These are phyloP conservation scores for Talinum fruticosum DNA, from an alignment of 148 eudicot species.

Conservation along the genomic window DNA sequence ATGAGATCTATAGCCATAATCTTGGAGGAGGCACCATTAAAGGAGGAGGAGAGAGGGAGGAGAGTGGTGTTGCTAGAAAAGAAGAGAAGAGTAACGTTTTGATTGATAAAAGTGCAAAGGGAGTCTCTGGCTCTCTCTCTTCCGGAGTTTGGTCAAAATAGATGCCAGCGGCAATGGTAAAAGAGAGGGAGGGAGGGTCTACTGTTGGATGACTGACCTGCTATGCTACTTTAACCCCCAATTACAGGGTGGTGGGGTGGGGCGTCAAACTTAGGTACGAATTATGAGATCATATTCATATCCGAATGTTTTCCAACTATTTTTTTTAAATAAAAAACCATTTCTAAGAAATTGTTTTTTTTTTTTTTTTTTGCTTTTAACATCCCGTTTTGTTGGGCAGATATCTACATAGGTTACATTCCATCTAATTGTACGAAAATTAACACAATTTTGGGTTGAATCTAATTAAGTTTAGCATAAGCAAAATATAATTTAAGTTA, in stretches of 20 bases:
- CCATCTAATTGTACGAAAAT: too few species aligned
- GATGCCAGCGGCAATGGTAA: conserved; percentile 24
- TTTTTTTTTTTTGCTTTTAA: too few species aligned
- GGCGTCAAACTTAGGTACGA: conserved; percentile 67
- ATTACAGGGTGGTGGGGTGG: background rate
- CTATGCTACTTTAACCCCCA: conserved; percentile 21
- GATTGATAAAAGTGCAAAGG: conserved; percentile 6
- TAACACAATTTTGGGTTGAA: too few species aligned
- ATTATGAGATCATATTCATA: background rate
- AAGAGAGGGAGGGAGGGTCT: background rate
- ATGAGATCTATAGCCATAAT: conserved; percentile 72
- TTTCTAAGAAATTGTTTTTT: too few species aligned
- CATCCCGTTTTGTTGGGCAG: too few species aligned
- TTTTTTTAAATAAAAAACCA: too few species aligned
- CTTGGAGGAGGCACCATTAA: background rate
- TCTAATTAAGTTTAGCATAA: too few species aligned
- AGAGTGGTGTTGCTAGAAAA: background rate
- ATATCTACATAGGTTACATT: too few species aligned
- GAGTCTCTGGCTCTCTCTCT: background rate
- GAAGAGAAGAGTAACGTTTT: conserved; percentile 18
- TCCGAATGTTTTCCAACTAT: background rate
- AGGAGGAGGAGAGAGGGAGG: background rate
- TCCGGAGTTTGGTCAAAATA: conserved; percentile 21
- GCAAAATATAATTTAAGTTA: too few species aligned
- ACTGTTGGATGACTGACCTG: conserved; percentile 41